phyloP scores from a whole-genome alignment of 805 yeast species.

The Lachancea quebecensis region DNA sequence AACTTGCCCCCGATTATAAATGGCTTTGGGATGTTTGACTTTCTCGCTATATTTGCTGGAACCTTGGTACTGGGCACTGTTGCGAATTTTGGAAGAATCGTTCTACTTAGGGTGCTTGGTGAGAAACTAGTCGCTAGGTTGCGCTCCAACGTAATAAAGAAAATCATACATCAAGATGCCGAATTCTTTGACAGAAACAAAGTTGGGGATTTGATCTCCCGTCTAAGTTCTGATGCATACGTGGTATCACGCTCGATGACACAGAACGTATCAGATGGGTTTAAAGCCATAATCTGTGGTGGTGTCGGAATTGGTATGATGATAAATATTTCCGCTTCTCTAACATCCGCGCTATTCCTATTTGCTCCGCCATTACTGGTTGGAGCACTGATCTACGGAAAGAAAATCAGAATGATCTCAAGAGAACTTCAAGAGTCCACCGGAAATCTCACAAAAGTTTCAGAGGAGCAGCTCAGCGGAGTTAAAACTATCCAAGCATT shows the following conservation, averaged over 20 bases:
- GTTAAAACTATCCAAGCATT: slow-evolving; percentile 86
- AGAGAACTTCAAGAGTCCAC: slow-evolving; percentile 76
- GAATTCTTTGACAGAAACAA: slow-evolving; percentile 91
- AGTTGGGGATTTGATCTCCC: slow-evolving; percentile 87
- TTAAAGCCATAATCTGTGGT: slow-evolving; percentile 75
- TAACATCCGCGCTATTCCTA: slow-evolving; percentile 72
- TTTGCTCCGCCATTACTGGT: slow-evolving; percentile 76
- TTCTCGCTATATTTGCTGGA: slow-evolving; percentile 50
- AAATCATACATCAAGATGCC: slow-evolving; percentile 79
- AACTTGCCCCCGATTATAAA: slow-evolving; percentile 33
- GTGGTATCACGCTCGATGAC: slow-evolving; percentile 84
- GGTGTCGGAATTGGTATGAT: slow-evolving; percentile 84
- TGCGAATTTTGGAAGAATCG: slow-evolving; percentile 68
- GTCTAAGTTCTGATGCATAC: slow-evolving; percentile 84
- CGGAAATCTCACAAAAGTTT: slow-evolving; percentile 79
- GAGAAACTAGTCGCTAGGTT: slow-evolving; percentile 82
- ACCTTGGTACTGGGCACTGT: slow-evolving; percentile 58
- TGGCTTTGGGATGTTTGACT: slow-evolving; percentile 54
- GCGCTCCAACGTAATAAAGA: slow-evolving; percentile 68
- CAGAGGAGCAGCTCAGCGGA: slow-evolving; percentile 88
- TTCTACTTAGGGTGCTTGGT: slow-evolving; percentile 51
- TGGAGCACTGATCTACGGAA: slow-evolving; percentile 78
- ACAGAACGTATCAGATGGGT: slow-evolving; percentile 87
- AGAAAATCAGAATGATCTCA: slow-evolving; percentile 67
- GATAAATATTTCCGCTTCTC: slow-evolving; percentile 74